phyloP scores from a whole-genome alignment of 176 grass and related monocot species.

The Bromus sterilis region DNA sequence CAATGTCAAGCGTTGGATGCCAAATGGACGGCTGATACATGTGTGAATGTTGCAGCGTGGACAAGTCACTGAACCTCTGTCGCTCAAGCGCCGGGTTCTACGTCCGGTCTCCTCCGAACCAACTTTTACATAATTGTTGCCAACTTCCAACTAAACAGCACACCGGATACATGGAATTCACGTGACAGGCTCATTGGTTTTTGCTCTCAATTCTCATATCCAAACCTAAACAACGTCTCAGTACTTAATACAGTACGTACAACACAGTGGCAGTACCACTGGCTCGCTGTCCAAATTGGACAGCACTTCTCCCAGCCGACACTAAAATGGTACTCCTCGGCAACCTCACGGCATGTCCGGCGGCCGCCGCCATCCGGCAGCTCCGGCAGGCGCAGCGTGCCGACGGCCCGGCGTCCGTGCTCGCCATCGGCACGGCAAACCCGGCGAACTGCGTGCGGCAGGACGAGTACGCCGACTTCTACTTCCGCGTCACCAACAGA shows the following conservation, averaged over 20 bases:
- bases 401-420: background rate
- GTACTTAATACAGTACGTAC: too few species aligned
- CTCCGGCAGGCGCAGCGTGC: background rate
- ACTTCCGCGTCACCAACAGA: background rate
- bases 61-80: too few species aligned
- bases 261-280: too few species aligned
- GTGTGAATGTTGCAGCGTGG: too few species aligned
- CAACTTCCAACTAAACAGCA: background rate
- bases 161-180: background rate
- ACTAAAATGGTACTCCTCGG: background rate
- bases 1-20: too few species aligned
- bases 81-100: too few species aligned
- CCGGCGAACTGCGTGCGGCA: background rate
- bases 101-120: too few species aligned
- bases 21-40: too few species aligned
- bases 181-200: background rate
- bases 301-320: background rate
- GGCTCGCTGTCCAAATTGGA: background rate
- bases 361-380: background rate
- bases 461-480: background rate
- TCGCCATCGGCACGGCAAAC: background rate
- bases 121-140: too few species aligned
- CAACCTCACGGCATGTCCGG: background rate
- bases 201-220: too few species aligned
- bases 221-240: too few species aligned